These are phyloP conservation scores for Atkinsonella hypoxylon DNA, from an alignment of 2,329 filamentous ascomycete species.

Conservation along the genomic window DNA sequence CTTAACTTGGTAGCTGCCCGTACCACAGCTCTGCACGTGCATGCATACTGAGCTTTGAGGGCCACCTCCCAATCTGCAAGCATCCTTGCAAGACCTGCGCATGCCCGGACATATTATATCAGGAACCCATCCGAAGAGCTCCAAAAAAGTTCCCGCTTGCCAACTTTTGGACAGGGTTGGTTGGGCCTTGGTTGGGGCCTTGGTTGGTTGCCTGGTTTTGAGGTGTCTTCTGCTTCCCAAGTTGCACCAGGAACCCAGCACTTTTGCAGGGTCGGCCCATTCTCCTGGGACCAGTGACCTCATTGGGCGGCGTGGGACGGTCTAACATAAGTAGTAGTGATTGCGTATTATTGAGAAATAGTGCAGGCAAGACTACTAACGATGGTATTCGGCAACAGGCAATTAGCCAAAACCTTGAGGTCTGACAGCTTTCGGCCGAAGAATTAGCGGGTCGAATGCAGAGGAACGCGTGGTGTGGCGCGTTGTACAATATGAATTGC, in stretches of 20 bases:
- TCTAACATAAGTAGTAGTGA: background rate
- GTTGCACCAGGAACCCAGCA: conserved; percentile 3
- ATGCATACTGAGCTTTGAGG: background rate
- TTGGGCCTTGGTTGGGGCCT: too few relatives aligned
- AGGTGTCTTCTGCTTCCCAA: conserved; percentile 1
- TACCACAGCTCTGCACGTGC: background rate
- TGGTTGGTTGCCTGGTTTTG: background rate
- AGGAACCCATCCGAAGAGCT: background rate
- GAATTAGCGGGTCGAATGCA: background rate
- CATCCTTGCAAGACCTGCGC: background rate
- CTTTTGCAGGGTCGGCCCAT: conserved; percentile 8
- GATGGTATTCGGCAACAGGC: background rate
- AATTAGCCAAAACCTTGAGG: background rate
- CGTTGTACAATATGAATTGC: background rate
- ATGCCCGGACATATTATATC: background rate
- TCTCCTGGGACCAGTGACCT: conserved; percentile 8
- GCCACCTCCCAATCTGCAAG: background rate
- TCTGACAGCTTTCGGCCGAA: background rate
- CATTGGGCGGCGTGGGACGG: background rate
- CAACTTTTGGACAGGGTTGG: background rate
- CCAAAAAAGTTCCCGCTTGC: background rate
- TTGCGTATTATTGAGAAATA: background rate
- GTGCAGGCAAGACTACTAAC: background rate
- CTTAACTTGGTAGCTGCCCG: background rate
- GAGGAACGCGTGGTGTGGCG: background rate